Base-by-base conservation (phyloP, 306 rosid genomes). In the Begonia masoniana region DNA sequence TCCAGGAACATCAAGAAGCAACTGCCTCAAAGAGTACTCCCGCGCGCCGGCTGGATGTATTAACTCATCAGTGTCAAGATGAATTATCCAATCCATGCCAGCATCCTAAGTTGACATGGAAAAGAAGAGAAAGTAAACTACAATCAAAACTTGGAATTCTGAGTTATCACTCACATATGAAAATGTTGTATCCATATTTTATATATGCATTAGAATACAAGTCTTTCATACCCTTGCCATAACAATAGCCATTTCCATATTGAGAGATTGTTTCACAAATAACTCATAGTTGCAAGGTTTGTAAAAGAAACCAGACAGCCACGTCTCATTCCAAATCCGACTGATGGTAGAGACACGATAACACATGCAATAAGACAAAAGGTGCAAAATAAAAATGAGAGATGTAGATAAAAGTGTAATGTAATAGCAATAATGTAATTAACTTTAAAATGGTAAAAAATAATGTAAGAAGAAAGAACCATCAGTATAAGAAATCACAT, bases 241-340 rank as follows among this genome's bases (percentile, higher is more conserved):
- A 54, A 75, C 83, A 68, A 91, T 91, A 58, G 96, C 96, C 86
- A 91, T 85, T 81, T 91, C 97, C 97, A 91, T 91, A 59, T 91
- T 85, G 74, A 91, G 97, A 64, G 97, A 85, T 68, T 91, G 97
- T 81, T 91, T 91, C 74, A 91, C 99, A 77, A 91, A 91, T 49
- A 91, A 86, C 60, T 91, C 99, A 64, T 86, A 86, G 74, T 91
- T 91, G 83, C 99, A 91, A 41, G 97, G 97, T 70, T 85, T 91
- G 72, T 91, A 91, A 73, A 91, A 91, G 92, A 91, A 91, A 71
- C 91, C 68, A 12, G 97, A 69, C 56, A 91, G 75, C 97, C 97
- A 91, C 26, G 97, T 85, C 78, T 85, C 97, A 14, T 91, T 91
- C 97, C 97, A 85, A 62, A 91, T 91, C 66, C 97, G 96, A 62